phyloP scores from a whole-genome alignment of 225 moss, liverwort and hornwort genomes.

The Ulota crispa region DNA sequence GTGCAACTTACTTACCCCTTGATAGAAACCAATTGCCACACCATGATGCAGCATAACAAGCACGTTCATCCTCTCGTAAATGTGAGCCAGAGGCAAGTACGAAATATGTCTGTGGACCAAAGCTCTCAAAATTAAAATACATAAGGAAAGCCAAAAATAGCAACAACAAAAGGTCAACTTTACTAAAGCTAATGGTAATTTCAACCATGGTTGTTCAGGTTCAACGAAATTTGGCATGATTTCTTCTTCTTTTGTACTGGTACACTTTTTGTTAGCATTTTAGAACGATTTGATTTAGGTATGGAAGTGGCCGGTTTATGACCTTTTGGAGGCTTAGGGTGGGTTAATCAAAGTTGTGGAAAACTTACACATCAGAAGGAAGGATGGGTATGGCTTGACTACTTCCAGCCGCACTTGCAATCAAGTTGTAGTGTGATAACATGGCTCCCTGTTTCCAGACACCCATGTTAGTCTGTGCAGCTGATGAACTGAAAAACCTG shows the following conservation, averaged over 20 bases:
- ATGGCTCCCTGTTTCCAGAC: conserved; percentile 67
- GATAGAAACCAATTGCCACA: conserved; percentile 79
- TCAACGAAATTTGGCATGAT: neutral
- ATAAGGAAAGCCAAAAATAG: neutral
- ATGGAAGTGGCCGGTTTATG: neutral
- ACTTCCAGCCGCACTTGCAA: conserved; percentile 74
- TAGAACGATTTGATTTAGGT: neutral
- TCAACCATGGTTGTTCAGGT: neutral
- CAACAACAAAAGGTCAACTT: neutral
- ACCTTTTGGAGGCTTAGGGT: too few species aligned
- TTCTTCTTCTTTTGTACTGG: neutral
- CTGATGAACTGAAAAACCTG: neutral
- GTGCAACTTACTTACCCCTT: conserved; percentile 59
- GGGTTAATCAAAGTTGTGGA: neutral
- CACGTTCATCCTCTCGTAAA: conserved; percentile 85
- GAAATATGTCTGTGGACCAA: conserved; percentile 58
- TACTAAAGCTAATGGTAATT: neutral
- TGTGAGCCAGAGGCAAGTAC: conserved; percentile 89
- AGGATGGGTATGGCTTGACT: conserved; percentile 32
- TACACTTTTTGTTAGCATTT: neutral
- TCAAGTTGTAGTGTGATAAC: conserved; percentile 71
- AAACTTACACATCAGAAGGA: conserved; percentile 67
- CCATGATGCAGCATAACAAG: conserved; percentile 65
- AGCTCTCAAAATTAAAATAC: neutral
- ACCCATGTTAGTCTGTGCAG: conserved; percentile 6